Evolutionary conservation across 176 grass and related monocot genomes (phyloP), one percentile per base, ranked within the genome.

Genomic region (Thalia dealbata): DNA sequence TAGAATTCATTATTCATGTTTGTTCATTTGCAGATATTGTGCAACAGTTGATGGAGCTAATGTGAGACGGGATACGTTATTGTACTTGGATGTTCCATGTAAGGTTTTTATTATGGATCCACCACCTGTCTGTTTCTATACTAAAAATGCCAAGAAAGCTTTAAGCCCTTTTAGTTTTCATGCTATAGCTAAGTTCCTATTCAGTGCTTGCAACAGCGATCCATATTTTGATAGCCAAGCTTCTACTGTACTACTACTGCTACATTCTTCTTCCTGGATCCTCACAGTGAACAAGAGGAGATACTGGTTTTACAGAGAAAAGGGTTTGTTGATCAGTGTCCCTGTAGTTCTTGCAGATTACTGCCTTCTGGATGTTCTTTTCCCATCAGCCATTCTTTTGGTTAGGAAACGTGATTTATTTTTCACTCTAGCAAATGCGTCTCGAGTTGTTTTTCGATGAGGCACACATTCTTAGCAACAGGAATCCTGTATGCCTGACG

Each of bases 11-110:
- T n/a, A 22, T 25, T 52, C 29, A 45, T 61, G 46, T 56, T 71
- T 9, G 30, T 66, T 79, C 66, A 54, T 64, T 81, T 84, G 82
- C 85, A 96, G 91, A 91, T 88, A 78, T 96, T 78, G 91, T 82
- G 43, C 88, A 88, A 50, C 88, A 96, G 75, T 84, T 96, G 83
- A 91, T 75, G 83, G 91, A 96, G 82, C 64, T 96, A 44, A 75
- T 83, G 67, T 91, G 87, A 75, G 30, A 72, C 63, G 41, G 22
- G 72, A 14, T 16, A 52, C 32, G 4, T 19, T 58, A 58, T 58
- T 58, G 54, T 51, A n/a, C 44, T 52, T 71, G 52, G 43, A 51
- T 50, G 21, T 26, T 50, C n/a, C 25, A 51, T 51, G 8, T 50
- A 23, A 51, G 69, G 69, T 50, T 71, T 52, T 19, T n/a, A 19